Evolutionary conservation across 108 stramenopile species (phyloP), one percentile per base, ranked within the genome.

Genomic region (Fragilaria crotonensis): DNA sequence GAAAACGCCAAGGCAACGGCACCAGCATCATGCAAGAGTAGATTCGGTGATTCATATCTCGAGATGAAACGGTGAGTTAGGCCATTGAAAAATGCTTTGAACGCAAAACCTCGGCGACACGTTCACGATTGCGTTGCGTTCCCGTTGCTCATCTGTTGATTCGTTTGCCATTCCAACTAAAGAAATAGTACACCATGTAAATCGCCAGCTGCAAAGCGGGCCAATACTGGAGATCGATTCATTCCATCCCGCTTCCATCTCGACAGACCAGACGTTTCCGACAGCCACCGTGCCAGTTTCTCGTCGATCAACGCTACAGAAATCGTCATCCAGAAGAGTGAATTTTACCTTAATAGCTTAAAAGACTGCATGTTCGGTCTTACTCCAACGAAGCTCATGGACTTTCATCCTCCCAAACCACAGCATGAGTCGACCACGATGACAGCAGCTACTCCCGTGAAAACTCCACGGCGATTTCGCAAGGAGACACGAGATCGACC

Each of bases 211-310:
- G n/a, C n/a, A n/a, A n/a, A n/a, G n/a, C n/a, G n/a, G n/a, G n/a
- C n/a, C n/a, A n/a, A n/a, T n/a, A n/a, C n/a, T 41, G 36, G 36
- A 41, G 36, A 41, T 41, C 36, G 36, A 41, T 41, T 41, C 36
- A 41, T 41, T 41, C 36, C 36, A 11, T 41, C 11, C 14, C 36
- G 36, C 14, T 11, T 41, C 11, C 36, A 41, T 11, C 36, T 41
- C 14, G 36, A 41, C 36, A 41, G 36, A 41, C 36, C 36, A 7
- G 14, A 11, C 36, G 36, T 41, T 41, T 7, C 36, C 11, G 36
- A 41, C 11, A 41, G 14, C 14, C 36, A 41, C 14, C 36, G 14
- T 41, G 36, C 36, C 14, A 11, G 36, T 14, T 41, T 41, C 14
- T 41, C 36, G 7, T 7, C 7, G 11, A 11, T 41, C 11, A 41